Conservation (phyloP, 805 yeast species). For the Yarrowia deformans region DNA sequence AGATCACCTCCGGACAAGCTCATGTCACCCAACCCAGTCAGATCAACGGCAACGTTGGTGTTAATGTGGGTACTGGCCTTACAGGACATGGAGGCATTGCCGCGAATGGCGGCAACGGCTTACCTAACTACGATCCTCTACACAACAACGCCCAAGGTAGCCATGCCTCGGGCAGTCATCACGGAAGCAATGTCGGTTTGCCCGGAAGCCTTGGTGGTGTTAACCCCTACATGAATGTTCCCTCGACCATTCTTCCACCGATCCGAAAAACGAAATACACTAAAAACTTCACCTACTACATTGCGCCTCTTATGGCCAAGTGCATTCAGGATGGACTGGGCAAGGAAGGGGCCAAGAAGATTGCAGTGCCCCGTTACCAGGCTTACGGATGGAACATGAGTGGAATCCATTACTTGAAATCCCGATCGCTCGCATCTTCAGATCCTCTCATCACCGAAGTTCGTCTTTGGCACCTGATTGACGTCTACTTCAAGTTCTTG, state of each 20-base stretch:
- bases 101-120: not conserved
- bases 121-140: not conserved
- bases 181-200: constrained; percentile 4
- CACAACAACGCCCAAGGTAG: not conserved
- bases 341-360: constrained; percentile 38
- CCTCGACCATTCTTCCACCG: constrained; percentile 19
- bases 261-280: constrained; percentile 33
- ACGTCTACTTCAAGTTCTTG: constrained; percentile 57
- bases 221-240: constrained; percentile 24
- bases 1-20: not conserved
- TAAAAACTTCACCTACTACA: constrained; percentile 36
- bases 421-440: constrained; percentile 45
- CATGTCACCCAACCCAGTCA: constrained; percentile 16
- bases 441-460: constrained; percentile 43
- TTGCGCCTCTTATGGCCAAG: constrained; percentile 36
- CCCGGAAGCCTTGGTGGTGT: not conserved
- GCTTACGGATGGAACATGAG: constrained; percentile 71
- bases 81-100: not conserved
- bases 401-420: constrained; percentile 60
- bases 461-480: constrained; percentile 47
- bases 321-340: constrained; percentile 36
- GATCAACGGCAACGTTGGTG: constrained; percentile 7
- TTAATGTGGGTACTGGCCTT: not conserved
- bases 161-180: not conserved
- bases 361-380: constrained; percentile 63